A percentile compares a stretch with the other conserved stretches of the same genome.
These are phyloP conservation scores for Rubroboletus pulcherrimus DNA, from an alignment of 768 basidiomycete genomes.

Conservation along the genomic window DNA sequence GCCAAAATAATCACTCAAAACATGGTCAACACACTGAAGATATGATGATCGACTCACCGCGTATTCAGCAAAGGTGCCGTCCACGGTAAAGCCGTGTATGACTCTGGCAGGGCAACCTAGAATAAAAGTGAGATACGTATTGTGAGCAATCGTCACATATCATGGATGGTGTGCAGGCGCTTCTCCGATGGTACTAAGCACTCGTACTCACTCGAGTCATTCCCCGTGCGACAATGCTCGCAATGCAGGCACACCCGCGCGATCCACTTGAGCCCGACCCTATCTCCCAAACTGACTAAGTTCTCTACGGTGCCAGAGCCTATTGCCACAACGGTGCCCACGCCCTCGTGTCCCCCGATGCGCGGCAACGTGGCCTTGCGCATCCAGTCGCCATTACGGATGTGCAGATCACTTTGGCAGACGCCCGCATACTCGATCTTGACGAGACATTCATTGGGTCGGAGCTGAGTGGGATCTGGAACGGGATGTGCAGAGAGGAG, in stretches of 20 bases:
- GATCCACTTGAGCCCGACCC: conserved; percentile 44
- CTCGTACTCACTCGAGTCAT: conserved; percentile 29
- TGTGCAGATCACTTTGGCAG: conserved; percentile 42
- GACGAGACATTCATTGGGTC: conserved; percentile 34
- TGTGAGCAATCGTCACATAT: not conserved
- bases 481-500: conserved; percentile 17
- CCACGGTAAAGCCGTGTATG: conserved; percentile 35
- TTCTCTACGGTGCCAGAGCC: conserved; percentile 31
- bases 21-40: not conserved
- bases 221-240: conserved; percentile 36
- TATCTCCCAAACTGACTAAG: conserved; percentile 35
- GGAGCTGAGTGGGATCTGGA: conserved; percentile 13
- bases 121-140: not conserved
- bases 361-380: conserved; percentile 27
- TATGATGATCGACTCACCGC: conserved; percentile 19
- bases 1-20: not conserved
- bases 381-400: conserved; percentile 37
- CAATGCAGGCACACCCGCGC: conserved; percentile 39
- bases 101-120: conserved; percentile 11
- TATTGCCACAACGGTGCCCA: conserved; percentile 43
- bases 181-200: not conserved
- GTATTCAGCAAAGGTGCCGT: conserved; percentile 45
- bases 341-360: conserved; percentile 47
- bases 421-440: conserved; percentile 42
- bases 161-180: not conserved